Base-by-base conservation (phyloP, 768 basidiomycete genomes). In the Kockovaella imperatae region DNA sequence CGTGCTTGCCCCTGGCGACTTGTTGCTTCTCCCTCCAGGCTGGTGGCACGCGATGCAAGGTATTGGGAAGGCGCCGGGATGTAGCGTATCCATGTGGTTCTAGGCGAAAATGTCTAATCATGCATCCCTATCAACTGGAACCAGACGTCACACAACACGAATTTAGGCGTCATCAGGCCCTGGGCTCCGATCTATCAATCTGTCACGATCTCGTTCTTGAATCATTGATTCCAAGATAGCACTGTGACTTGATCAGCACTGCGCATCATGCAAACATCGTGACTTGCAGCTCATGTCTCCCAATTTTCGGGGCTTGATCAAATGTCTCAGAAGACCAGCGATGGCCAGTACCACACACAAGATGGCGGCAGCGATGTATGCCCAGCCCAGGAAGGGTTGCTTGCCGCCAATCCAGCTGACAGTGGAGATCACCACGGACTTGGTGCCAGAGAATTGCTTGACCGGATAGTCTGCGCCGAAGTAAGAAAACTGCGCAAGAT, bases 361-460 rank as follows among this genome's bases (percentile, higher is more conserved):
- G 15, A 78, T 80, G 1, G 91, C 82, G 1, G 89, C 80, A 14
- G 83, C 91, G 36, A 99, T 83, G 64, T 99, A 99, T 2, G 90
- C 87, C 89, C 91, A 97, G 6, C 95, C 95, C 17, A 99, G 77
- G 82, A 99, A 99, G 1, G 90, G 83, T 61, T 99, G 96, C 75
- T 93, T 91, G 32, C 95, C 95, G 10, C 95, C 95, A 67, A 95
- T 88, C 91, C 93, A 97, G 1, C 91, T 88, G 13, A 95, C 89
- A 3, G 93, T 97, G 35, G 90, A 90, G 54, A 99, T 86, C 26
- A 99, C 91, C 51, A 99, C 78, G 0, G 90, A 90, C 72, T 99
- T 99, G 8, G 93, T 96, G 35, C 95, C 95, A 44, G 82, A 82
- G 76, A 86, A 99, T 7, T 83, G 78, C 39, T 79, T 75, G 41